Base-by-base conservation (phyloP, 495 filamentous ascomycete genomes). In the Penicillium robsamsonii region DNA sequence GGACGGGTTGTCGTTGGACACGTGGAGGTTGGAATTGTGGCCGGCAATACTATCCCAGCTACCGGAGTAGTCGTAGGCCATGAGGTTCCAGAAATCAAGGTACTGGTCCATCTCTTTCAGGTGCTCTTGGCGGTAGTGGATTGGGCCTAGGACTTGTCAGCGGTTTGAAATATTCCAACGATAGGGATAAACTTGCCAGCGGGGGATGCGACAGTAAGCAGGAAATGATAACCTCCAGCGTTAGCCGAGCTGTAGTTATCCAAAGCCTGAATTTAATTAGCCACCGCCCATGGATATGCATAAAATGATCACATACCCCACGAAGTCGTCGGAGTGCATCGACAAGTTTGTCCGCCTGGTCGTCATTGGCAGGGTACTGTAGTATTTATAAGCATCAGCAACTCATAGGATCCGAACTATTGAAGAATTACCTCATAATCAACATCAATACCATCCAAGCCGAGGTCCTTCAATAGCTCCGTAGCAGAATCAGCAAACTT, bases 51-150 rank as follows among this genome's bases (percentile, higher is more conserved):
- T 61, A 58, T 88, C 86, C 90, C 89, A 96, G 29, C 79, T 79
- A 48, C 87, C 86, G 12, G 85, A 78, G 58, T 84, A 90, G 65
- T 90, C 87, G 58, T 91, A 90, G 12, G 84, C 85, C 88, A 93
- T 92, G 18, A 96, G 72, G 64, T 95, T 88, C 74, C 77, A 79
- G 44, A 71, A 74, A 53, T 96, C 90, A 7, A 93, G 69, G 47
- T 82, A 84, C 44, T 65, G 66, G 59, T 89, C 82, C 84, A 94
- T 91, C 10, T 72, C 76, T 0, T 61, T 40, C 4, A 93, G 66
- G 22, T 82, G 71, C 40, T 92, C 63, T 42, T 81, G 75, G 29
- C 79, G 64, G 68, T 89, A 90, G 66, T 91, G 82, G 9, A 65
- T 52, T 1, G 84, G 75, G 5, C 84, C 85, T 53, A 73, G 70